A percentile compares a stretch with the other conserved stretches of the same genome.
phyloP scores from a whole-genome alignment of 2,329 filamentous ascomycete genomes.

The Talaromyces sp. region DNA sequence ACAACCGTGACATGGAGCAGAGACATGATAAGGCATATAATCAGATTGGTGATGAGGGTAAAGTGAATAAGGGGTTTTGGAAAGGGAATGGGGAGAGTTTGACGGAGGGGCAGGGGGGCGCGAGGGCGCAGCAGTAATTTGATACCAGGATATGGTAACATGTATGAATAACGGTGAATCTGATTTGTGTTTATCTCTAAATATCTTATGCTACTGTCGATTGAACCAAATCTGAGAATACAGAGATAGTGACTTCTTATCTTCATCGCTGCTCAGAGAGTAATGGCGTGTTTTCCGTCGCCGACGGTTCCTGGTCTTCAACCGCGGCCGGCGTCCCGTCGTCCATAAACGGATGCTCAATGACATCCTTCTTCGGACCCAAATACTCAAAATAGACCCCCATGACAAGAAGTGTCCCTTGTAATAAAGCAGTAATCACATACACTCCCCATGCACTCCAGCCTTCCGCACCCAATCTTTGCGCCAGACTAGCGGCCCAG shows the following conservation, averaged over 20 bases:
- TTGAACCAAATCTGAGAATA: neutral
- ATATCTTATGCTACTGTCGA: neutral
- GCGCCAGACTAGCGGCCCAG: slow-evolving; percentile 79
- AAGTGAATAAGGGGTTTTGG: slow-evolving; percentile 23
- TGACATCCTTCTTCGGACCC: slow-evolving; percentile 43
- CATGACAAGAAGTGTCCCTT: slow-evolving; percentile 76
- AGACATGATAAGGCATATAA: slow-evolving; percentile 35
- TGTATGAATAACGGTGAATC: neutral
- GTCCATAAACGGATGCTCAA: slow-evolving; percentile 6
- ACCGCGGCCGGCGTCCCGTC: neutral
- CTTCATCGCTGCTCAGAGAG: slow-evolving; percentile 8
- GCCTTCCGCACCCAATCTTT: slow-evolving; percentile 71
- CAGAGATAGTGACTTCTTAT: neutral
- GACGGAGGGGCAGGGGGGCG: neutral
- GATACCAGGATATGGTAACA: too few relatives aligned
- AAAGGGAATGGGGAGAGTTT: slow-evolving; percentile 14
- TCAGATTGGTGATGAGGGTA: slow-evolving; percentile 27
- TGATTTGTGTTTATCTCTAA: neutral
- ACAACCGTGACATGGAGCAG: slow-evolving; percentile 34
- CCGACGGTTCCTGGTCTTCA: neutral
- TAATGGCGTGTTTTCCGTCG: slow-evolving; percentile 7
- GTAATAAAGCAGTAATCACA: slow-evolving; percentile 77
- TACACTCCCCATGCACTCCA: slow-evolving; percentile 98
- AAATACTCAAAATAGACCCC: slow-evolving; percentile 65
- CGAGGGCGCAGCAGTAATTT: neutral